These are phyloP conservation scores for Herpotrichia juniperi DNA, from an alignment of 2,329 filamentous ascomycete species.

Conservation along the genomic window DNA sequence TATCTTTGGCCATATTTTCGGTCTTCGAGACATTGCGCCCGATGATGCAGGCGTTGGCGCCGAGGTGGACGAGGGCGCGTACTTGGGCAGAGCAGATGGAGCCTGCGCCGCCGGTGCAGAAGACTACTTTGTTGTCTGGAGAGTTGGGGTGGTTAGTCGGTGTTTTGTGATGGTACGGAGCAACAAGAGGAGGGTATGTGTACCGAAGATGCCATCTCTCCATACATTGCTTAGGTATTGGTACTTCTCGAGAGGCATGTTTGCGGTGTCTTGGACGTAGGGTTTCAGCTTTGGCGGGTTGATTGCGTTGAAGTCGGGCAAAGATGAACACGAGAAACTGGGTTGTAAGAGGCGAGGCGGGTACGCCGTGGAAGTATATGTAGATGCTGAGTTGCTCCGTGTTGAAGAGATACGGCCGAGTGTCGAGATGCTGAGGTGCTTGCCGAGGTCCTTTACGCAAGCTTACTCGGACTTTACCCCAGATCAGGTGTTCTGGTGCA, in stretches of 20 bases:
- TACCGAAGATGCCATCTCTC: conserved; percentile 87
- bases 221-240: conserved; percentile 83
- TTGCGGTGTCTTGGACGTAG: conserved; percentile 11
- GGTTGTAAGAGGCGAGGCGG: neutral
- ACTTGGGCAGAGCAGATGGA: conserved; percentile 95
- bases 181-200: conserved; percentile 24
- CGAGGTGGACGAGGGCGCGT: conserved; percentile 85
- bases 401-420: conserved; percentile 11
- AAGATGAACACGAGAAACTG: neutral
- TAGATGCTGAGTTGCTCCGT: neutral
- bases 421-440: neutral
- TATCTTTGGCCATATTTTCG: conserved; percentile 77
- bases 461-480: conserved; percentile 8
- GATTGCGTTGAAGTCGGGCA: neutral
- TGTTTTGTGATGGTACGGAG: neutral
- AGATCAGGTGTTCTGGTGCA: neutral
- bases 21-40: conserved; percentile 91
- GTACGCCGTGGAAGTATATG: neutral
- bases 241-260: conserved; percentile 73
- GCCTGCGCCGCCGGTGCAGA: conserved; percentile 93
- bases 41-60: conserved; percentile 92
- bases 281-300: neutral
- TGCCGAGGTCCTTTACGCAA: conserved; percentile 12
- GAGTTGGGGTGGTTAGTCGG: neutral
- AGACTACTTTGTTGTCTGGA: conserved; percentile 83